Conservation (phyloP, 176 grass and related monocot genomes). For the Carex cristatella region DNA sequence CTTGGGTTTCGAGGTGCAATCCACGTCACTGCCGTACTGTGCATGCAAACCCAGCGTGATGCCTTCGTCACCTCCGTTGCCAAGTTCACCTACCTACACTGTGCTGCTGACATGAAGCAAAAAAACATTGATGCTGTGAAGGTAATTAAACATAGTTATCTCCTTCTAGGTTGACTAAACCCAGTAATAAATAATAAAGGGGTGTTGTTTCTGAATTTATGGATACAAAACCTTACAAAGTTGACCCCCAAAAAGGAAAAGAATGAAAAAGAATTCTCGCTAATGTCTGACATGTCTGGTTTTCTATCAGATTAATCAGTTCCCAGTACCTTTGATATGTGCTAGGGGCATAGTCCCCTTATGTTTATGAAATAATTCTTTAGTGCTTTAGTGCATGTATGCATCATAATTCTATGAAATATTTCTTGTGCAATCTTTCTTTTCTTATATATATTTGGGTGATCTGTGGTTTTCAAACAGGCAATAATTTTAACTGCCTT, state of each 20-base stretch:
- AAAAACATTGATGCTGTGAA: constrained; percentile 96
- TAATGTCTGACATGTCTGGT: background rate
- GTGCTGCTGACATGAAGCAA: constrained; percentile 94
- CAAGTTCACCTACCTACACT: constrained; percentile 95
- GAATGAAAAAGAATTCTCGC: background rate
- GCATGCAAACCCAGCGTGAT: constrained; percentile 94
- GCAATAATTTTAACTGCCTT: constrained; percentile 98
- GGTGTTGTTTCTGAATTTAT: background rate
- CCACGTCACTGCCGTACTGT: constrained; percentile 88
- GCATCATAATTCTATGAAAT: background rate
- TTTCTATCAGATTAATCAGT: background rate
- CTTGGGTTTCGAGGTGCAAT: constrained; percentile 76
- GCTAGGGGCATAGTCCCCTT: background rate
- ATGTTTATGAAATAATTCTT: constrained; percentile 2
- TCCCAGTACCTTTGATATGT: background rate
- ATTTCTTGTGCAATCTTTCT: background rate
- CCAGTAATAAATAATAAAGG: background rate
- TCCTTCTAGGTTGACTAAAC: background rate
- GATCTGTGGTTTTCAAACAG: constrained; percentile 37
- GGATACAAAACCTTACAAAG: background rate
- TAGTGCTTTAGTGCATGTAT: background rate
- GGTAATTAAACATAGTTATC: constrained; percentile 21
- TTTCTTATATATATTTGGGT: constrained; percentile 12
- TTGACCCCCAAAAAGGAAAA: background rate
- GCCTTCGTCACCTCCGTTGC: constrained; percentile 95